phyloP scores from a whole-genome alignment of 2,329 filamentous ascomycete species.

The Colletotrichum coccodes region DNA sequence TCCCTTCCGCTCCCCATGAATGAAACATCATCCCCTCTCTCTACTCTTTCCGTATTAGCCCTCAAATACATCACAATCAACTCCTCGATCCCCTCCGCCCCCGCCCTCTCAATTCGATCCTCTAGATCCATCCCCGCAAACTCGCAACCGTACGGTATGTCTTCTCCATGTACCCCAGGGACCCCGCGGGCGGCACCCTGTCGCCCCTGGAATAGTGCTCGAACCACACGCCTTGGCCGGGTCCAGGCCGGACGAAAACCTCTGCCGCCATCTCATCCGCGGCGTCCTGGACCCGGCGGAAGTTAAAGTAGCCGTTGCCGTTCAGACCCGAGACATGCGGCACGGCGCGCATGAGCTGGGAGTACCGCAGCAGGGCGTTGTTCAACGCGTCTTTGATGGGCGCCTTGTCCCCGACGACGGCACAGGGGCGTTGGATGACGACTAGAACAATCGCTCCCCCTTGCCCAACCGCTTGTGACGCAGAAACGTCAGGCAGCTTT shows the following conservation, averaged over 20 bases:
- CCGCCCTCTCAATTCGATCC: background rate
- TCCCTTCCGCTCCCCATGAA: background rate
- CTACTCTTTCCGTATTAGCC: background rate
- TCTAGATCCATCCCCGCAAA: slow-evolving; percentile 29
- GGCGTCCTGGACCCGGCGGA: background rate
- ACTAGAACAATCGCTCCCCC: slow-evolving; percentile 31
- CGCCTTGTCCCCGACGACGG: background rate
- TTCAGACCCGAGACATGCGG: background rate
- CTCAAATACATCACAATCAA: background rate
- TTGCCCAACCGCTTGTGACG: background rate
- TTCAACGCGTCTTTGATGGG: slow-evolving; percentile 1
- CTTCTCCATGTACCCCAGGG: slow-evolving; percentile 28
- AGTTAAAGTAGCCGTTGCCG: background rate
- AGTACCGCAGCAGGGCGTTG: background rate
- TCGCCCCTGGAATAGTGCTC: slow-evolving; percentile 30
- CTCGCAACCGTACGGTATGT: slow-evolving; percentile 21
- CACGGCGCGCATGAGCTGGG: background rate
- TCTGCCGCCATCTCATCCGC: background rate
- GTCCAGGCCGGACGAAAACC: background rate
- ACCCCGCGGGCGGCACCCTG: slow-evolving; percentile 26
- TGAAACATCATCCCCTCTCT: background rate
- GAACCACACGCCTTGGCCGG: background rate
- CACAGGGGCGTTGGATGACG: slow-evolving; percentile 35
- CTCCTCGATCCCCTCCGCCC: background rate
- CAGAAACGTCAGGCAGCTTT: slow-evolving; percentile 29